These are phyloP conservation scores for Allium sativum DNA, from an alignment of 106 monocot genomes.

Conservation along the genomic window DNA sequence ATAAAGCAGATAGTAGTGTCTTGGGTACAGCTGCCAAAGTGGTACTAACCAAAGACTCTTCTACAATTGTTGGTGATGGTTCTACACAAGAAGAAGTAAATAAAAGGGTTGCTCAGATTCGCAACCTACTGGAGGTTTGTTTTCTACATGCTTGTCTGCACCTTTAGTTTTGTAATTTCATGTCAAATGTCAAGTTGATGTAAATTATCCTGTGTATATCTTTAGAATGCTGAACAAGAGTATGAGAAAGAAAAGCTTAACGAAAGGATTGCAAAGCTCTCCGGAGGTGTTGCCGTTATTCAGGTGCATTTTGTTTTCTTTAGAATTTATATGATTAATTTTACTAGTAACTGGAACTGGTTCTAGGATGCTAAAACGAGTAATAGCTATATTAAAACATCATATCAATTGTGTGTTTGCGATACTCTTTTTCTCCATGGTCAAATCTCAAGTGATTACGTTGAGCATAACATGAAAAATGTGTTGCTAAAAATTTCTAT, in stretches of 20 bases:
- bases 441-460: no score
- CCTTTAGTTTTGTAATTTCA: neutral
- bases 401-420: no score
- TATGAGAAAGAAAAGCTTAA: conserved; percentile 71
- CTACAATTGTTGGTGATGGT: conserved; percentile 68
- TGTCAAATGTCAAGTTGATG: neutral
- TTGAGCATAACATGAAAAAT: no score
- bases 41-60: conserved; percentile 61
- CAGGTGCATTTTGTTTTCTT: conserved; percentile 27
- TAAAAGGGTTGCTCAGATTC: conserved; percentile 54
- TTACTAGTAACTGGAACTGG: neutral
- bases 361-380: neutral
- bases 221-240: conserved; percentile 53
- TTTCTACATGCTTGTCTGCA: neutral
- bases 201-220: neutral
- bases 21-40: conserved; percentile 61
- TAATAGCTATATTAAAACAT: neutral
- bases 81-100: conserved; percentile 59
- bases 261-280: conserved; percentile 73
- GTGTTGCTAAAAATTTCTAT: no score
- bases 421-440: no score
- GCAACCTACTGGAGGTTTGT: conserved; percentile 55
- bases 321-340: neutral
- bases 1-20: conserved; percentile 59
- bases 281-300: conserved; percentile 80